Evolutionary conservation across 2,329 filamentous ascomycete genomes (phyloP).

Genomic region (Exophiala alcalophila): DNA sequence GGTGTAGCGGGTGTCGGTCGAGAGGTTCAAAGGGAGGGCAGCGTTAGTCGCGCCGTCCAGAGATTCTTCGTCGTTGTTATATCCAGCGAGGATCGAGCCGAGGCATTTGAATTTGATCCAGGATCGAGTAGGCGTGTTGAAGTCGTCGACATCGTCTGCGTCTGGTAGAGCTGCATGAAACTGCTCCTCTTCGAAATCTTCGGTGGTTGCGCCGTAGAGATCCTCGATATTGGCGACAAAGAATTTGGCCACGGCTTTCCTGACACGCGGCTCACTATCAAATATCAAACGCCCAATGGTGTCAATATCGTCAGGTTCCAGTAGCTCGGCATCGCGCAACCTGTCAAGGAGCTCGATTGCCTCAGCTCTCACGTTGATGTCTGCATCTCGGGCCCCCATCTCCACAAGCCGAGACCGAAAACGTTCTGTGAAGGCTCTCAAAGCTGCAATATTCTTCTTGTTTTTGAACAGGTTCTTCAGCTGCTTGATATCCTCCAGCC

Average conservation of each 20-base stretch:
- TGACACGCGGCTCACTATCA: slow-evolving; percentile 77
- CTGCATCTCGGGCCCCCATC: slow-evolving; percentile 83
- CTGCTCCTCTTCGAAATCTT: slow-evolving; percentile 80
- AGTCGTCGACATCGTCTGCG: slow-evolving; percentile 68
- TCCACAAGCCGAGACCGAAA: slow-evolving; percentile 86
- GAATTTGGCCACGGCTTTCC: slow-evolving; percentile 85
- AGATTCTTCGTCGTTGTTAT: slow-evolving; percentile 66
- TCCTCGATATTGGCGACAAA: slow-evolving; percentile 86
- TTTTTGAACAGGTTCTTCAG: slow-evolving; percentile 75
- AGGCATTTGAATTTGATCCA: slow-evolving; percentile 94
- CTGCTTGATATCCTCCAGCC: slow-evolving; percentile 83
- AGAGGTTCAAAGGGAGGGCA: slow-evolving; percentile 38
- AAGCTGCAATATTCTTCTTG: slow-evolving; percentile 68
- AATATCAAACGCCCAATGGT: slow-evolving; percentile 83
- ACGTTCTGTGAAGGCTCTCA: slow-evolving; percentile 89
- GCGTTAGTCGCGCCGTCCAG: slow-evolving; percentile 37
- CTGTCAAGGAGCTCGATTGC: slow-evolving; percentile 79
- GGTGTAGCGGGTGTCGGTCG: slow-evolving; percentile 71
- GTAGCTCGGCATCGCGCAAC: slow-evolving; percentile 76
- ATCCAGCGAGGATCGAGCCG: slow-evolving; percentile 75
- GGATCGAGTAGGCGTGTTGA: slow-evolving; percentile 69
- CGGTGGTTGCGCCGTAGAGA: slow-evolving; percentile 71
- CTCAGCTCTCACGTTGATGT: slow-evolving; percentile 73
- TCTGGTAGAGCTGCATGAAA: slow-evolving; percentile 69
- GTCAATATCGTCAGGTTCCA: slow-evolving; percentile 91